These are phyloP conservation scores for Mesotaenium endlicherianum DNA, from an alignment of 139 green algal species.

Conservation along the genomic window DNA sequence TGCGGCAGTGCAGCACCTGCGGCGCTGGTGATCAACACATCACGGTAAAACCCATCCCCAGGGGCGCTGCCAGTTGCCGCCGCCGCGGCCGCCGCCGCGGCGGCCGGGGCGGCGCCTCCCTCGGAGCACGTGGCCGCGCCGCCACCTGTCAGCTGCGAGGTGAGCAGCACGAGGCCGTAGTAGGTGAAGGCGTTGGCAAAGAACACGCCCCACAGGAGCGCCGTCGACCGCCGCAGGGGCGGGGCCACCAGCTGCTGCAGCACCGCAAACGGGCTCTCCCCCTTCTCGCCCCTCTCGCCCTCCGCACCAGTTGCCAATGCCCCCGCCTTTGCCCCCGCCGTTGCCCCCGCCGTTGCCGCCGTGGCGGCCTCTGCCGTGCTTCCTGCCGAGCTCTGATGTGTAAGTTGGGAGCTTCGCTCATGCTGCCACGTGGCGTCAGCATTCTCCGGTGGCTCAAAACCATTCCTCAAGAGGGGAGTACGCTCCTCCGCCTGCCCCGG, in stretches of 20 bases:
- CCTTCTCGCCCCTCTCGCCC: not conserved
- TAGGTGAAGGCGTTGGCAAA: constrained; percentile 69
- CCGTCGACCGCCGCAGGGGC: constrained; percentile 54
- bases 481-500: too few species aligned
- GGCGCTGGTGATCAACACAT: constrained; percentile 57
- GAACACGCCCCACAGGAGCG: constrained; percentile 73
- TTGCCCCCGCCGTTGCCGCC: too few species aligned
- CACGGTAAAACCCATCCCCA: constrained; percentile 4
- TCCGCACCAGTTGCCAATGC: too few species aligned
- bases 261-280: not conserved
- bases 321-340: too few species aligned
- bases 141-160: constrained; percentile 44
- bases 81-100: not conserved
- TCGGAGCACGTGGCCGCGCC: not conserved
- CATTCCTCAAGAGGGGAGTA: too few species aligned
- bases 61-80: not conserved
- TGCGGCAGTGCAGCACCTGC: constrained; percentile 20
- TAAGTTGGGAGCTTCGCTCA: too few species aligned
- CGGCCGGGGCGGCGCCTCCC: not conserved
- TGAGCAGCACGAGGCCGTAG: constrained; percentile 80
- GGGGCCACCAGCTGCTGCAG: not conserved
- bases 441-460: too few species aligned
- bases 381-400: too few species aligned
- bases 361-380: too few species aligned
- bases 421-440: too few species aligned